A percentile compares a stretch with the other conserved stretches of the same genome.
Evolutionary conservation across 2,329 filamentous ascomycete species (phyloP).

Genomic region (Grosmannia serpens): DNA sequence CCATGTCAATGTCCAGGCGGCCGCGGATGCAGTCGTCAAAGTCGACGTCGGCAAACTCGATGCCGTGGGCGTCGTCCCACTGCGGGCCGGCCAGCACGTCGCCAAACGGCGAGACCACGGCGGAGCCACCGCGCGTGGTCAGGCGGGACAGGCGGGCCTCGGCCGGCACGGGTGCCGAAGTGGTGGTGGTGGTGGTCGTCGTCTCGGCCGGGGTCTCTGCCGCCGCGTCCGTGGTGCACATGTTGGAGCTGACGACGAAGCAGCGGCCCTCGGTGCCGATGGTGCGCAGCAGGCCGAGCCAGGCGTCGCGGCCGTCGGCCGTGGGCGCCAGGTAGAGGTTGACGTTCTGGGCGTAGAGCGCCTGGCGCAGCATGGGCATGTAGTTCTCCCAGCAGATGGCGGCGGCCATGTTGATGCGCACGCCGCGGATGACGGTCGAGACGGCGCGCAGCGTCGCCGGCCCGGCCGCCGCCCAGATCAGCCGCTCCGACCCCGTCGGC

Average conservation of each 20-base stretch:
- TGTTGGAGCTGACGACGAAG: constrained; percentile 78
- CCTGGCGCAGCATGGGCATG: constrained; percentile 79
- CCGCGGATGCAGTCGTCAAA: constrained; percentile 81
- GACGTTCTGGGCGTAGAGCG: constrained; percentile 79
- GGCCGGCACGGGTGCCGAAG: neutral
- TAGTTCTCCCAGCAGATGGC: constrained; percentile 97
- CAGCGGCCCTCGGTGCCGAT: constrained; percentile 71
- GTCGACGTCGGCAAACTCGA: constrained; percentile 66
- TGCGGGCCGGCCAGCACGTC: constrained; percentile 70
- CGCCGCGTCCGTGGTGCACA: constrained; percentile 54
- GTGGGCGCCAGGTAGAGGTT: constrained; percentile 88
- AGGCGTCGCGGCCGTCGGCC: constrained; percentile 72
- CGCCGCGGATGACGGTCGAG: constrained; percentile 65
- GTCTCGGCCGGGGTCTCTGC: constrained; percentile 1
- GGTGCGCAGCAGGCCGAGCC: constrained; percentile 73
- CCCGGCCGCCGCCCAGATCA: constrained; percentile 82
- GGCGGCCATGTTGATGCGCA: constrained; percentile 67
- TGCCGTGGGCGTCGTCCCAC: constrained; percentile 64
- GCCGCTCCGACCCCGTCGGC: constrained; percentile 73
- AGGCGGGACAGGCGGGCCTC: neutral
- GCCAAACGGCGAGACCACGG: constrained; percentile 68
- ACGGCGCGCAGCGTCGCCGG: constrained; percentile 70
- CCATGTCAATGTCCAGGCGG: constrained; percentile 70
- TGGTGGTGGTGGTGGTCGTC: neutral
- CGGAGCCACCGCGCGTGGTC: constrained; percentile 59